Base-by-base conservation (phyloP, 768 basidiomycete genomes). In the Suillus occidentalis region DNA sequence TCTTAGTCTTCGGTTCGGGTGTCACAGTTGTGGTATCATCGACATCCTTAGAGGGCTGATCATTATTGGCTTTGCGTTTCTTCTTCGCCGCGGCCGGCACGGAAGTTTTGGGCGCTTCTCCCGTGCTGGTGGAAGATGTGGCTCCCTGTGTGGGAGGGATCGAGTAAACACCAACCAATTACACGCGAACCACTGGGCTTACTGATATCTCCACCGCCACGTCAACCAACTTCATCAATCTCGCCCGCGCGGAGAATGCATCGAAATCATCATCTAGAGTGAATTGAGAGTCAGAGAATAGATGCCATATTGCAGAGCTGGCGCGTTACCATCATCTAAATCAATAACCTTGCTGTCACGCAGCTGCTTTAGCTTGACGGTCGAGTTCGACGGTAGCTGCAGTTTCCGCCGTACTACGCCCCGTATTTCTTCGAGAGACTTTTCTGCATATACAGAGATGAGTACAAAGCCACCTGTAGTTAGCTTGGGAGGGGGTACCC, bases 221-320 rank as follows among this genome's bases (percentile, higher is more conserved):
- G 63, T 80, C 73, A 34, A 84, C 79, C 60, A 79, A 72, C 3
- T 78, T 73, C 25, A 74, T 62, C 18, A 72, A 72, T 4, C 75
- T 76, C 25, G 86, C 79, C 43, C 84, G 75, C 16, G 82, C 77
- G 63, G 78, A 75, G 74, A 93, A 91, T 2, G 90, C 91, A 62
- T 89, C 87, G 67, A 92, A 93, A 74, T 94, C 92, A 45, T 89
- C 91, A 52, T 91, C 92, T 94, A 62, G 67, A 55, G 53, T 25
- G 49, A 47, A 62, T 49, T 42, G 42, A 42, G 25, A 36, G n/a
- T 39, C 12, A 67, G 49, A 61, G 28, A 47, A 64, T 60, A 16
- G 64, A 57, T 47, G 47, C 42, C 5, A 59, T 20, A 28, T 12
- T 5, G 6, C 12, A 59, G 53, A 25, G 40, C 28, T 20, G 58